Evolutionary conservation across 2,329 filamentous ascomycete species (phyloP), one percentile per base, ranked within the genome.

Genomic region (Metarhizium brunneum): DNA sequence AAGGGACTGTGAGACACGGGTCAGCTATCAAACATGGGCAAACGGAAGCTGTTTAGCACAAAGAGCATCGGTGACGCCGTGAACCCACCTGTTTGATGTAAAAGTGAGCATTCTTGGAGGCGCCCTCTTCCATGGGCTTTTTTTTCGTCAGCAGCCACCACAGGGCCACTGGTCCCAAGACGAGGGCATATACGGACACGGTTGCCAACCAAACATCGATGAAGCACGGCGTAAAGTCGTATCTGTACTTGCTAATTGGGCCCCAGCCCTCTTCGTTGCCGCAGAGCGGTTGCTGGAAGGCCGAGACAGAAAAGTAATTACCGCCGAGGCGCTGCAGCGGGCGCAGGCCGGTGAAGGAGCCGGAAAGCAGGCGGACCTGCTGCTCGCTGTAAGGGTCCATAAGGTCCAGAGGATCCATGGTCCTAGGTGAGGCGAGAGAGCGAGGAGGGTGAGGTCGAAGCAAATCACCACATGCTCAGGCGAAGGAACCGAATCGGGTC

Each of bases 221-320:
- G 68, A 99, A 99, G 76, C 94, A 99, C 45, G 94, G 92, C 16
- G 94, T 97, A 66, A 99, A 91, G 74, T 99, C 94, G 72, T 90
- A 96, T 69, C 92, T 82, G 62, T 85, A 79, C 40, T 86, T 85
- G 72, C 91, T 96, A 68, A 99, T 69, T 25, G 94, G 94, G 1
- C 95, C 95, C 94, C 94, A 99, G 65, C 94, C 95, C 73, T 97
- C 92, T 54, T 79, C 77, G 72, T 96, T 94, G 69, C 87, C 84
- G 74, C 92, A 97, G 71, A 96, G 77, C 56, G 89, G 84, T 69
- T 95, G 88, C 61, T 74, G 73, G 65, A 76, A 75, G 35, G 69
- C 58, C 55, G 69, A 63, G 35, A 77, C 72, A 58, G 70, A 77
- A 58, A 90, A 79, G 70, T 89, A 90, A 59, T 77, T 73, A 56